A percentile compares a stretch with the other conserved stretches of the same genome.
phyloP scores from a whole-genome alignment of 164 flowering plant species.

The Piper betle region DNA sequence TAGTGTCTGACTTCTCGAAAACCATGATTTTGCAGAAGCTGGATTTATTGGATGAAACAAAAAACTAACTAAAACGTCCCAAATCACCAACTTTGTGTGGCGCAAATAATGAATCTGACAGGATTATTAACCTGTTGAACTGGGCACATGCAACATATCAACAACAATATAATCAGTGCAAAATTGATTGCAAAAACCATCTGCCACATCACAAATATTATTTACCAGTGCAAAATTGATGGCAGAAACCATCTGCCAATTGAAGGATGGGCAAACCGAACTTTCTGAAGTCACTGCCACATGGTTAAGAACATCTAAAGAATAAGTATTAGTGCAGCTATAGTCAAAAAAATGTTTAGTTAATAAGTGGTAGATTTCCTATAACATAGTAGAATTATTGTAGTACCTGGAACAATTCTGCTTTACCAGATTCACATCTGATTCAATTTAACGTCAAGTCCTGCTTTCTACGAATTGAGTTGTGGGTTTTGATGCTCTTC shows the following conservation, averaged over 20 bases:
- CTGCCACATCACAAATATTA: not conserved
- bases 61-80: no score
- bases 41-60: no score
- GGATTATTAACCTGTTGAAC: no score
- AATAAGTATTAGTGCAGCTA: no score
- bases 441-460: slow-evolving; percentile 5
- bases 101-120: no score
- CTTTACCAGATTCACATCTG: not conserved
- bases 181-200: not conserved
- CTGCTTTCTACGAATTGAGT: slow-evolving; percentile 25
- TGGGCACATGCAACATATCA: no score
- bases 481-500: slow-evolving; percentile 23
- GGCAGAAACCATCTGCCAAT: not conserved
- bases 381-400: not conserved
- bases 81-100: no score
- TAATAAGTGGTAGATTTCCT: no score
- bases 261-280: not conserved
- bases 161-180: no score
- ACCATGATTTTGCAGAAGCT: no score
- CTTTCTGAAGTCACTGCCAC: not conserved
- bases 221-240: not conserved
- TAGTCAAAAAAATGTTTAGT: no score
- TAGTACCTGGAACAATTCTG: not conserved
- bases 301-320: not conserved
- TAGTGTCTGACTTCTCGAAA: no score